Evolutionary conservation across 2,329 filamentous ascomycete species (phyloP).

Genomic region (Claviceps sorghi): DNA sequence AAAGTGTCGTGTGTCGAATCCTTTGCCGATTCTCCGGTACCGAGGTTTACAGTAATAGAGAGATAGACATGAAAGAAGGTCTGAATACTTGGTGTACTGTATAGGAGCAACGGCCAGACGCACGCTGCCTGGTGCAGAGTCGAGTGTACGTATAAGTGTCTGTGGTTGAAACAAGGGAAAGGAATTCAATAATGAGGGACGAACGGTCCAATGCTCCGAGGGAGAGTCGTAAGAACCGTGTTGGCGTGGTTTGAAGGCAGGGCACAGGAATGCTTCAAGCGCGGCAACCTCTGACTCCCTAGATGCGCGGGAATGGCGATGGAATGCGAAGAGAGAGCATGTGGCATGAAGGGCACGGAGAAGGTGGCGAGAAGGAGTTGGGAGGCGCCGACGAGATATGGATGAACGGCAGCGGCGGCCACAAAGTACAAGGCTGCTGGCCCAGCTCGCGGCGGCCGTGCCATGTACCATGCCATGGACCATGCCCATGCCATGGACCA

Average conservation of each 20-base stretch:
- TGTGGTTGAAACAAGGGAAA: slow-evolving; percentile 6
- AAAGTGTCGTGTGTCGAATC: not conserved
- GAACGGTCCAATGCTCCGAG: slow-evolving; percentile 1
- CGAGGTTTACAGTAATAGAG: not conserved
- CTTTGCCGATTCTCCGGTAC: not conserved
- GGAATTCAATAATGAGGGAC: slow-evolving; percentile 9
- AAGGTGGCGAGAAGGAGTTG: slow-evolving; percentile 3
- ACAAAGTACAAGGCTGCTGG: not conserved
- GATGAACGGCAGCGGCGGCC: slow-evolving; percentile 1
- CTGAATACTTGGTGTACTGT: too few species aligned
- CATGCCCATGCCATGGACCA: not conserved
- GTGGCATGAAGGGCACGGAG: not conserved
- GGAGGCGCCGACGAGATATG: slow-evolving; percentile 5
- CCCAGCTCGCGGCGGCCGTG: not conserved
- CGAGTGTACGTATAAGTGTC: not conserved
- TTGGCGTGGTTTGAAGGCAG: not conserved
- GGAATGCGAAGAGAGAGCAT: not conserved
- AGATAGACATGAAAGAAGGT: not conserved
- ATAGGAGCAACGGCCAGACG: not conserved
- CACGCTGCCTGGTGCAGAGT: not conserved
- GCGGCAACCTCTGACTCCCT: not conserved
- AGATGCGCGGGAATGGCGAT: slow-evolving; percentile 3
- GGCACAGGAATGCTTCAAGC: slow-evolving; percentile 7
- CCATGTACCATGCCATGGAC: not conserved
- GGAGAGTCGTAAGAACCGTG: slow-evolving; percentile 4